phyloP scores from a whole-genome alignment of 805 yeast genomes.

The Candida alai region DNA sequence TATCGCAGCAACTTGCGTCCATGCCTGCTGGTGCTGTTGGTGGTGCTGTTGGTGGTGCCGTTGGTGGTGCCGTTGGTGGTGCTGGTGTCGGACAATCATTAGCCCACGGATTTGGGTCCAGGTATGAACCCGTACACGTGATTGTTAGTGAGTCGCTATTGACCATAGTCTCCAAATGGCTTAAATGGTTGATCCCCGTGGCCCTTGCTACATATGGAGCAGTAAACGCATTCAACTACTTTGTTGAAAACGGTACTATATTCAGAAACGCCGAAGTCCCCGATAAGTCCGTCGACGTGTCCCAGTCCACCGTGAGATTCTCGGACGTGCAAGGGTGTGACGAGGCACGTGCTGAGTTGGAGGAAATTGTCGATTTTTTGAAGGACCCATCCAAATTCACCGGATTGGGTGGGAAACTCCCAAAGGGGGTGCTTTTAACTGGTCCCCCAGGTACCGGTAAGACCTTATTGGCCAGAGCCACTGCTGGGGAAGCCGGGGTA shows the following conservation, averaged over 20 bases:
- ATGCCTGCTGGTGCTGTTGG: slow-evolving; percentile 1
- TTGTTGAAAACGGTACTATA: slow-evolving; percentile 80
- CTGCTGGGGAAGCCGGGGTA: slow-evolving; percentile 99
- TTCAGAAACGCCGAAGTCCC: slow-evolving; percentile 68
- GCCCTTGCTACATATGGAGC: slow-evolving; percentile 78
- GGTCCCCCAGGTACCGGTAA: slow-evolving; percentile 99
- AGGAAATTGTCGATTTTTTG: slow-evolving; percentile 95
- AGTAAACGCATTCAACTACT: slow-evolving; percentile 70
- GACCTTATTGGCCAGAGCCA: slow-evolving; percentile 92
- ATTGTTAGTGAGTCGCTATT: slow-evolving; percentile 81
- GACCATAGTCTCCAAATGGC: slow-evolving; percentile 78
- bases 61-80: background rate
- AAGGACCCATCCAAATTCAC: slow-evolving; percentile 96
- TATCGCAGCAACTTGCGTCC: slow-evolving; percentile 7
- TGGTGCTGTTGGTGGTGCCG: slow-evolving; percentile 6
- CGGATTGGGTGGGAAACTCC: slow-evolving; percentile 94
- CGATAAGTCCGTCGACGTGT: slow-evolving; percentile 78
- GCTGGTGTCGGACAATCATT: slow-evolving; percentile 10
- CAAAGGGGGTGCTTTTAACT: slow-evolving; percentile 93
- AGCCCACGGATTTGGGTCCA: slow-evolving; percentile 51
- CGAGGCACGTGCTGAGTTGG: slow-evolving; percentile 95
- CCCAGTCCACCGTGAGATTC: slow-evolving; percentile 81
- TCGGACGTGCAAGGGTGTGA: slow-evolving; percentile 96
- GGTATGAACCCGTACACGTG: slow-evolving; percentile 89
- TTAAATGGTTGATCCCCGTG: slow-evolving; percentile 81